phyloP scores from a whole-genome alignment of 345 rosid genomes.

The Brassica juncea region DNA sequence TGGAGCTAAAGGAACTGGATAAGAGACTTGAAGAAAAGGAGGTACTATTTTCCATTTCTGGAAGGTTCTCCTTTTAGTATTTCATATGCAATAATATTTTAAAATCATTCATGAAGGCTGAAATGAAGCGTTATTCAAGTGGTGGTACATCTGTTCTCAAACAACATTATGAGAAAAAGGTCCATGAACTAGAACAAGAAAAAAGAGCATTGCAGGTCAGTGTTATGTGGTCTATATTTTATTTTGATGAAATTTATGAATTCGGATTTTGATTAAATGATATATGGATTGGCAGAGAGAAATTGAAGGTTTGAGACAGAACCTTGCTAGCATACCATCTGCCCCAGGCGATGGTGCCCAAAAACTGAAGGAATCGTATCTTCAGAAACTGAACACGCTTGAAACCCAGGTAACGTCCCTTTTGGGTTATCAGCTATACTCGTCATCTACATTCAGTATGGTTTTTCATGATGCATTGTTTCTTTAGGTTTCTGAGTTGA shows the following conservation, averaged over 20 bases:
- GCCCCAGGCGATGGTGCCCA: conserved; percentile 77
- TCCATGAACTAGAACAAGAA: conserved; percentile 82
- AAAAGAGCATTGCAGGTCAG: conserved; percentile 78
- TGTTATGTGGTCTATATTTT: conserved; percentile 11
- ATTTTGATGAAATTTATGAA: conserved; percentile 2
- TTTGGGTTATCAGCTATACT: conserved; percentile 11
- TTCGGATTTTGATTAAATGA: background rate
- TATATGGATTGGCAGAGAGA: conserved; percentile 67
- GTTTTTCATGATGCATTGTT: conserved; percentile 6
- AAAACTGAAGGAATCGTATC: conserved; percentile 80
- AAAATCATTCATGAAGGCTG: conserved; percentile 62
- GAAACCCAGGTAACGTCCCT: conserved; percentile 73
- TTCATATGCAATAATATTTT: conserved; percentile 5
- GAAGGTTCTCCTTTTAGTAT: background rate
- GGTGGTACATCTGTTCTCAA: conserved; percentile 81
- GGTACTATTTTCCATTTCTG: conserved; percentile 46
- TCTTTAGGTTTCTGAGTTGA: conserved; percentile 75
- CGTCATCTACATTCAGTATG: background rate
- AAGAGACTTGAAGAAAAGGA: conserved; percentile 88
- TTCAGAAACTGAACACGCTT: conserved; percentile 82
- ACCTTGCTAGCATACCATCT: conserved; percentile 73
- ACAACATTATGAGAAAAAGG: conserved; percentile 94
- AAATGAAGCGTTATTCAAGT: conserved; percentile 75
- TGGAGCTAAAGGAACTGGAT: conserved; percentile 91
- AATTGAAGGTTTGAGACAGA: conserved; percentile 73